Evolutionary conservation across 129 eudicot genomes (phyloP), one percentile per base, ranked within the genome.

Genomic region (Kitagawia praeruptora): DNA sequence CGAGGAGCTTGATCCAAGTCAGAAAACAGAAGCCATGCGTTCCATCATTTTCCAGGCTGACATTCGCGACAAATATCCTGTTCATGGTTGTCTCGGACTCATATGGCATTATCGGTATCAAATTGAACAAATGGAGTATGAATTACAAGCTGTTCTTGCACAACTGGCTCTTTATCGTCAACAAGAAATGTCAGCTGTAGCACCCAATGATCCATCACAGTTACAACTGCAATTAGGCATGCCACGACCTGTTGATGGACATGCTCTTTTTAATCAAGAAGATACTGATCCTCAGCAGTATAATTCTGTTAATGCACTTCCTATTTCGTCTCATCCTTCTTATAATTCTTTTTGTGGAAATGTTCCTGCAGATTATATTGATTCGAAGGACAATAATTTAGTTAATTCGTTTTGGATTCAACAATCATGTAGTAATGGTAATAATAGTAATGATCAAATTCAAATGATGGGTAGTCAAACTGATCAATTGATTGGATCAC

Each of bases 11-110:
- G 86, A 82, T 40, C 90, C 92, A 0, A 18, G 79, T 19, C 91
- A 82, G 21, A 82, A 83, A 23, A 79, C 53, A 16, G 87, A 84
- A 42, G 98, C 98, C 63, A 86, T 95, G 92, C 84, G 84, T 48
- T 87, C 98, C 72, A 88, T 95, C 5, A 92, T 85, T 3, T 92
- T 71, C 66, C 89, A 95, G 46, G 93, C 98, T 21, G 82, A 83
- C 67, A 85, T 87, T 67, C 88, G 98, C 0, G 93, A 87, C 15
- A 85, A 81, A 19, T 81, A 56, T 46, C 96, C 98, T 11, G 96
- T 91, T 6, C 82, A 82, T n/a, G 98, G 98, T 1, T 94, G 98
- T 53, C 73, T 84, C 13, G 91, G 87, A 12, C 81, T 86, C 31
- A 85, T 93, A 0, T 79, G 47, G 34, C 87, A 84, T 25, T 87